Conservation (phyloP, 352 stramenopile species). For the Pythium oligandrum region DNA sequence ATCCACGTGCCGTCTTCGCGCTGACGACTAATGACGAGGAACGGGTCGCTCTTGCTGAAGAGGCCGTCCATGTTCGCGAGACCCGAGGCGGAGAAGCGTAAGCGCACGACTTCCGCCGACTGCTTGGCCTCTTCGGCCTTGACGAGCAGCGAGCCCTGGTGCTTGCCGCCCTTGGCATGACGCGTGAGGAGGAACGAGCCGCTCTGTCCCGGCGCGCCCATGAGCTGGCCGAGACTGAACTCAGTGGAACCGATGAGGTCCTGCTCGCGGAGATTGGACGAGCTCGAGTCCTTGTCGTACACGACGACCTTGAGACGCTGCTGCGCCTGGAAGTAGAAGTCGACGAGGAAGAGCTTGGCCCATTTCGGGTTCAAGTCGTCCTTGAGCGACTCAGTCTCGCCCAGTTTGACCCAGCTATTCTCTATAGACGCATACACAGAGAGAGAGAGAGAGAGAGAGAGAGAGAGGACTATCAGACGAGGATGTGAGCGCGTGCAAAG, state of each 20-base stretch:
- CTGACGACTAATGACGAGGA: slow-evolving; percentile 50
- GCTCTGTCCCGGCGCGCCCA: slow-evolving; percentile 68
- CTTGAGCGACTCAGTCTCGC: slow-evolving; percentile 73
- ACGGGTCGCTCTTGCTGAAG: slow-evolving; percentile 62
- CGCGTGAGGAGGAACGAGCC: slow-evolving; percentile 46
- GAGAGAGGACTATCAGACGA: not conserved
- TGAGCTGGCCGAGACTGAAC: slow-evolving; percentile 77
- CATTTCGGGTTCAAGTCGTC: slow-evolving; percentile 77
- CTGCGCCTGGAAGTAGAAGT: slow-evolving; percentile 83
- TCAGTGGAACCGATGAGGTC: slow-evolving; percentile 70
- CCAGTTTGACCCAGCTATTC: slow-evolving; percentile 71
- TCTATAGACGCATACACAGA: slow-evolving; percentile 2
- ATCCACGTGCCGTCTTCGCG: slow-evolving; percentile 55
- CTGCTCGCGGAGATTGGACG: slow-evolving; percentile 55
- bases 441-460: not conserved
- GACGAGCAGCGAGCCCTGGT: slow-evolving; percentile 49
- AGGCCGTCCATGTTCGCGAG: slow-evolving; percentile 67
- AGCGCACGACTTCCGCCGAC: slow-evolving; percentile 36
- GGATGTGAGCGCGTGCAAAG: too few relatives aligned
- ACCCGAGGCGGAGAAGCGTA: slow-evolving; percentile 38
- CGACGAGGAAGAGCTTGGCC: slow-evolving; percentile 71
- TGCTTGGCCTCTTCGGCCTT: slow-evolving; percentile 53
- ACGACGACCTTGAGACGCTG: slow-evolving; percentile 84
- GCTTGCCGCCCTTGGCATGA: slow-evolving; percentile 32
- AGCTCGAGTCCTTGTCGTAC: slow-evolving; percentile 79